These are phyloP conservation scores for Glycine latifolia DNA, from an alignment of 306 rosid species.

Conservation along the genomic window DNA sequence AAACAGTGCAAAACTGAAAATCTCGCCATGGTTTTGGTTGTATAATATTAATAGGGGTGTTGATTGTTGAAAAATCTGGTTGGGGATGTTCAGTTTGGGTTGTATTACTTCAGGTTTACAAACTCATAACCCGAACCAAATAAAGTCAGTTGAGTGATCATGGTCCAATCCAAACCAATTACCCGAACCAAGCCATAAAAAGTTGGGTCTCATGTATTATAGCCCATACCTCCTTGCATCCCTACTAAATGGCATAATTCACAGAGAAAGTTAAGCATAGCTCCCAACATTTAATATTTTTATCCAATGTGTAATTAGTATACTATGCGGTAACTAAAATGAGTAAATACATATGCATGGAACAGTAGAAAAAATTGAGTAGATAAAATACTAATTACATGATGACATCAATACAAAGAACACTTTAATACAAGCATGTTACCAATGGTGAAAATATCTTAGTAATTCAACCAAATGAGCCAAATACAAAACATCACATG, in stretches of 20 bases:
- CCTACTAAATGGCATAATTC: background rate
- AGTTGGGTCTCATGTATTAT: too few species aligned
- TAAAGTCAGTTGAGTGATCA: background rate
- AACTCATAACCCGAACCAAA: background rate
- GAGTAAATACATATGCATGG: background rate
- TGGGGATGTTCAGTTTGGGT: background rate
- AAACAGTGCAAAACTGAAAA: background rate
- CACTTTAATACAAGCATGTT: slow-evolving; percentile 10
- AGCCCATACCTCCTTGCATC: background rate
- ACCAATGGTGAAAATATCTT: background rate
- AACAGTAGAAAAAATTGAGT: background rate
- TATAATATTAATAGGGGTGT: background rate
- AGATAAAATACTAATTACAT: background rate
- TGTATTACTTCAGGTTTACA: background rate
- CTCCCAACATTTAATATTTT: background rate
- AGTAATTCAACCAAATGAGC: slow-evolving; percentile 22
- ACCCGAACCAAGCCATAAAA: background rate
- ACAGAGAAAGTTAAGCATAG: slow-evolving; percentile 13
- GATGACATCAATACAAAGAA: slow-evolving; percentile 1
- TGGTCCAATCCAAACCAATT: background rate
- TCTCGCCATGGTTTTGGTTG: background rate
- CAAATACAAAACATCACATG: slow-evolving; percentile 10
- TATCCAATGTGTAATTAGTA: background rate
- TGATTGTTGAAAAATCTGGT: background rate
- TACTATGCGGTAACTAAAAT: background rate